Evolutionary conservation across 2,329 filamentous ascomycete species (phyloP), one percentile per base, ranked within the genome.

Genomic region (Fusarium caatingaense): DNA sequence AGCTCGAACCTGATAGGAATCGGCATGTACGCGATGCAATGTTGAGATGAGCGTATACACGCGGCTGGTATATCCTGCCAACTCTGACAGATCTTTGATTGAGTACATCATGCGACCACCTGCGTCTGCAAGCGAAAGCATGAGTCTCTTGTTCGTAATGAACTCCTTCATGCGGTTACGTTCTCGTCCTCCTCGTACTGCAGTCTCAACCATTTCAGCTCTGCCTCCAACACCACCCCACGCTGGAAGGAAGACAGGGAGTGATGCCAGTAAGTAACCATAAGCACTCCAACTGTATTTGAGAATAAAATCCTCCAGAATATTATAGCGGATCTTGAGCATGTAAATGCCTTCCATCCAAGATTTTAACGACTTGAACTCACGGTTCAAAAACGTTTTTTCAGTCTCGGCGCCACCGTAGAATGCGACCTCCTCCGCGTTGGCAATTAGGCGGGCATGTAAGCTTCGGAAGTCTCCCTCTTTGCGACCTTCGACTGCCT

Each of bases 341-440:
- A 94, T 94, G 81, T 99, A 99, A 70, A 99, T 98, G 46, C 93
- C 92, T 79, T 99, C 96, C 95, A 99, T 98, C 93, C 94, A 98
- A 68, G 89, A 91, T 80, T 96, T 96, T 28, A 99, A 85, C 48
- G 95, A 96, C 78, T 91, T 93, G 84, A 98, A 99, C 73, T 97
- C 94, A 76, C 90, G 91, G 76, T 97, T 93, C 12, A 99, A 84
- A 78, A 98, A 97, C 4, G 92, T 90, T 81, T 96, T 96, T 80
- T 99, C 96, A 83, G 97, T 97, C 51, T 96, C 93, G 10, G 95
- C 94, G 37, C 96, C 96, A 27, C 94, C 94, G 76, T 99, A 99
- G 79, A 99, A 99, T 6, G 96, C 96, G 8, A 99, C 92, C 80
- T 99, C 96, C 80, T 99, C 96, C 3, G 96, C 95, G 78, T 99